Percentiles rank a stretch among this genome's conserved stretches.
Conservation (phyloP, 768 basidiomycete genomes). For the Termitomyces sp. region DNA sequence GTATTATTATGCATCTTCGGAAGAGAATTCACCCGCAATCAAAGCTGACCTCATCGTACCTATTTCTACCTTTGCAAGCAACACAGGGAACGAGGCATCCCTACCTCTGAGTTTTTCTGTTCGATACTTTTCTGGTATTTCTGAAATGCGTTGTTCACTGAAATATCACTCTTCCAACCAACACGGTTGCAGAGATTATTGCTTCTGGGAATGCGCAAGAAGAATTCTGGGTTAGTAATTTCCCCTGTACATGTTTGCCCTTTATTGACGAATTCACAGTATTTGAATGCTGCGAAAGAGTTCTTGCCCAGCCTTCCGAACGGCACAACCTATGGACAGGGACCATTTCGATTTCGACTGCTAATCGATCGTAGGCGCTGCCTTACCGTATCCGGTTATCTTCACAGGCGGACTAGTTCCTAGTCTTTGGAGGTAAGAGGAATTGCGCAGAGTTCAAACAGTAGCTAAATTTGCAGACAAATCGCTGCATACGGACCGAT, state of each 20-base stretch:
- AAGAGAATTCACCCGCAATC: constrained; percentile 47
- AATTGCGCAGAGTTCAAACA: not conserved
- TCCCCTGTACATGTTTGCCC: not conserved
- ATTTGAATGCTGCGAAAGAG: constrained; percentile 59
- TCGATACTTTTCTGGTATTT: not conserved
- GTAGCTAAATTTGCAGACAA: constrained; percentile 33
- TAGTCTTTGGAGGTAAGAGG: constrained; percentile 54
- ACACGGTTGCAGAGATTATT: constrained; percentile 67
- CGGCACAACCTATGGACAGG: constrained; percentile 35
- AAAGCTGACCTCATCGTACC: constrained; percentile 65
- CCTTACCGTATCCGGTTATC: constrained; percentile 51
- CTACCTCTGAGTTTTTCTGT: constrained; percentile 74
- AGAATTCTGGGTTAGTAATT: constrained; percentile 69
- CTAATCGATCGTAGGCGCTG: constrained; percentile 45
- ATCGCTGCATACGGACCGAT: constrained; percentile 62
- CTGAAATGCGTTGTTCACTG: constrained; percentile 12
- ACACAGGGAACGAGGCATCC: constrained; percentile 66
- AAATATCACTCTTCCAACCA: constrained; percentile 64
- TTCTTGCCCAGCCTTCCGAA: constrained; percentile 51
- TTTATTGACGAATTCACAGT: constrained; percentile 31
- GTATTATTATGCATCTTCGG: constrained; percentile 64
- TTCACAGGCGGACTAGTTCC: constrained; percentile 77
- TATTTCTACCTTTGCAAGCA: constrained; percentile 56
- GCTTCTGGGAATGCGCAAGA: constrained; percentile 54
- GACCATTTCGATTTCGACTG: constrained; percentile 42